Conservation (phyloP, 2,329 filamentous ascomycete species). For the Fusarium secorum region DNA sequence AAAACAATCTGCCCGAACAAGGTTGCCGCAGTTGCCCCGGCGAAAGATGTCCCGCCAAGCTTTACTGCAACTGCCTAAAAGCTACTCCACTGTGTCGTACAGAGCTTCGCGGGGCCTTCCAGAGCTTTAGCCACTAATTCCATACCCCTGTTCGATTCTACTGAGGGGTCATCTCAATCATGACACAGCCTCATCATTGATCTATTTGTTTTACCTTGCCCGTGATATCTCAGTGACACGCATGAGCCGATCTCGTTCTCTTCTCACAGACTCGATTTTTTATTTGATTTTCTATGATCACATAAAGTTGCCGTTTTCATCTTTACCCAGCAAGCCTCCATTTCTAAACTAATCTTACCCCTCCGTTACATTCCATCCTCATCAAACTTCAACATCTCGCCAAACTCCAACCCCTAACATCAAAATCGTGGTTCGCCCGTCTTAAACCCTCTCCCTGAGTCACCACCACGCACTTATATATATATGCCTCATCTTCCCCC, state of each 20-base stretch:
- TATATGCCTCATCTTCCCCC: conserved; percentile 40
- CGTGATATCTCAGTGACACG: background rate
- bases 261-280: background rate
- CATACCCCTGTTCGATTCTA: background rate
- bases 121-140: background rate
- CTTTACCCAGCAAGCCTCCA: conserved; percentile 6
- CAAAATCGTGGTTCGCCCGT: background rate
- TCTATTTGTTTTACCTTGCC: background rate
- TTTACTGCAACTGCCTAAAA: background rate
- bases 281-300: background rate
- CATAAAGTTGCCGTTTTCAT: background rate
- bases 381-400: background rate
- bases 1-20: conserved; percentile 28
- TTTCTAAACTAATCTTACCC: background rate
- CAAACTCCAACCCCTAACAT: background rate
- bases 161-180: conserved; percentile 12
- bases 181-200: background rate
- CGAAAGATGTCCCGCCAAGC: conserved; percentile 7
- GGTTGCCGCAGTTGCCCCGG: conserved; percentile 41
- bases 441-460: background rate
- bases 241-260: background rate
- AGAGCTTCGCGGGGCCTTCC: background rate
- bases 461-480: conserved; percentile 17
- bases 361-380: conserved; percentile 30
- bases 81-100: conserved; percentile 3